A percentile compares a stretch with the other conserved stretches of the same genome.
phyloP scores from a whole-genome alignment of 1,284 basidiomycete genomes.

The Malassezia brasiliensis region DNA sequence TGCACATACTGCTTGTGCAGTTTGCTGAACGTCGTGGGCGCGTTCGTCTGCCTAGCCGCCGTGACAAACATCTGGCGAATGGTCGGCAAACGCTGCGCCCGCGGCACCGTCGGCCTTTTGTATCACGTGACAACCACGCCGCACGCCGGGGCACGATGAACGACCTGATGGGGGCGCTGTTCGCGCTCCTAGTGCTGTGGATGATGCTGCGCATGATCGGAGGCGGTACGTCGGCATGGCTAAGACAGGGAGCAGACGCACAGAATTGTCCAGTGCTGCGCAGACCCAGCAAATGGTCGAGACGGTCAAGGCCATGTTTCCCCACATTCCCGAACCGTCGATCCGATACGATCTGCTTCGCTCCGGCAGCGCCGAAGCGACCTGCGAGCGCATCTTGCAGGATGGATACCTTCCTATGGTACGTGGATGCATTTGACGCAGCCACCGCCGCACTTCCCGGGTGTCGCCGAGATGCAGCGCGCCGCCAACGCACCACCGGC shows the following conservation, averaged over 20 bases:
- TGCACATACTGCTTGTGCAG: conserved; percentile 79
- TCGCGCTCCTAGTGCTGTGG: conserved; percentile 39
- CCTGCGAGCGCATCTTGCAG: conserved; percentile 36
- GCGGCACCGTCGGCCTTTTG: background rate
- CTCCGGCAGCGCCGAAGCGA: conserved; percentile 33
- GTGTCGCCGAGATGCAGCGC: background rate
- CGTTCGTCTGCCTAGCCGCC: conserved; percentile 8
- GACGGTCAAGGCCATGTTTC: conserved; percentile 36
- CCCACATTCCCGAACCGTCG: conserved; percentile 33
- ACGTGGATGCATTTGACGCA: background rate
- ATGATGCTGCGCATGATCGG: conserved; percentile 35
- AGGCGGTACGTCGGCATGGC: conserved; percentile 12
- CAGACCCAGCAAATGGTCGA: conserved; percentile 31
- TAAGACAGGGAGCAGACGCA: background rate
- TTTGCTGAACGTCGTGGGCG: conserved; percentile 55
- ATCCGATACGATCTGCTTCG: conserved; percentile 38
- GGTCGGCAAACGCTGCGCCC: background rate
- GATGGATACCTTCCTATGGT: conserved; percentile 32
- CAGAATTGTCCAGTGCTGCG: background rate
- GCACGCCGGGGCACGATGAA: conserved; percentile 26
- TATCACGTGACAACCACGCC: conserved; percentile 9
- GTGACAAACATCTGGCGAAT: conserved; percentile 16
- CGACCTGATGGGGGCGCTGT: conserved; percentile 36
- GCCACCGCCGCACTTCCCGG: background rate
- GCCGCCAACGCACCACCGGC: background rate